Percentiles rank a stretch among this genome's conserved stretches.
These are phyloP conservation scores for Auricularia sp. DNA, from an alignment of 768 basidiomycete genomes.

Conservation along the genomic window DNA sequence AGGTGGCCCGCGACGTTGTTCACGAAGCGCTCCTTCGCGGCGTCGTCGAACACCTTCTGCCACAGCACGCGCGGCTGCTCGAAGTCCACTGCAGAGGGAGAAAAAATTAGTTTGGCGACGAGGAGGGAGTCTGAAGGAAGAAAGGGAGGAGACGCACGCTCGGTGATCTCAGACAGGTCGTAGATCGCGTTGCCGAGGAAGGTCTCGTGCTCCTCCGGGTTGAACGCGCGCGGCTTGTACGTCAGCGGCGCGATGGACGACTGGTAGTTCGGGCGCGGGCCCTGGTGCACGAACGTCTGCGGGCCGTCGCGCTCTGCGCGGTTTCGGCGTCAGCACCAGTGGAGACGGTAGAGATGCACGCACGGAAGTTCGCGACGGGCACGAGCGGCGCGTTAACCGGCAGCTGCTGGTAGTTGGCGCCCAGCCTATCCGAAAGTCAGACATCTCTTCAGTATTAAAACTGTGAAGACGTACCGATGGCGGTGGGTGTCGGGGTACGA, in stretches of 20 bases:
- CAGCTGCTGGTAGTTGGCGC: not conserved
- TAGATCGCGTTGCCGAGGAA: constrained; percentile 63
- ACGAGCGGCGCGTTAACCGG: constrained; percentile 28
- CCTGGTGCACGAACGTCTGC: constrained; percentile 51
- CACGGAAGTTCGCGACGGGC: constrained; percentile 25
- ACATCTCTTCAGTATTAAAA: constrained; percentile 53
- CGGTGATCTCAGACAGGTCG: constrained; percentile 39
- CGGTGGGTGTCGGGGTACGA: constrained; percentile 88
- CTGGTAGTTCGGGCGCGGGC: constrained; percentile 79
- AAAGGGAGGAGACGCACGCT: constrained; percentile 21
- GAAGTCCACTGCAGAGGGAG: constrained; percentile 53
- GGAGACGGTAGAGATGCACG: not conserved
- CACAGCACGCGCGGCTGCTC: constrained; percentile 73
- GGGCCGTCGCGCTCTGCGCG: constrained; percentile 24
- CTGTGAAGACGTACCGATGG: constrained; percentile 38
- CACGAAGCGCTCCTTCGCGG: constrained; percentile 28
- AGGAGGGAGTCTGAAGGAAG: constrained; percentile 29
- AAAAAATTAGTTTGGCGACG: constrained; percentile 23
- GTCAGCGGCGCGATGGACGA: constrained; percentile 62
- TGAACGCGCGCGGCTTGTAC: constrained; percentile 41
- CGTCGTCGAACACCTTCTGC: constrained; percentile 54
- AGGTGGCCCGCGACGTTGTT: constrained; percentile 35
- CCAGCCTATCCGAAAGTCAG: constrained; percentile 2
- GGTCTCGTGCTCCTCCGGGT: constrained; percentile 50
- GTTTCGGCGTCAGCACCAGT: constrained; percentile 60